A percentile compares a stretch with the other conserved stretches of the same genome.
Conservation (phyloP, 164 flowering plant genomes). For the Nelumbo lutea region DNA sequence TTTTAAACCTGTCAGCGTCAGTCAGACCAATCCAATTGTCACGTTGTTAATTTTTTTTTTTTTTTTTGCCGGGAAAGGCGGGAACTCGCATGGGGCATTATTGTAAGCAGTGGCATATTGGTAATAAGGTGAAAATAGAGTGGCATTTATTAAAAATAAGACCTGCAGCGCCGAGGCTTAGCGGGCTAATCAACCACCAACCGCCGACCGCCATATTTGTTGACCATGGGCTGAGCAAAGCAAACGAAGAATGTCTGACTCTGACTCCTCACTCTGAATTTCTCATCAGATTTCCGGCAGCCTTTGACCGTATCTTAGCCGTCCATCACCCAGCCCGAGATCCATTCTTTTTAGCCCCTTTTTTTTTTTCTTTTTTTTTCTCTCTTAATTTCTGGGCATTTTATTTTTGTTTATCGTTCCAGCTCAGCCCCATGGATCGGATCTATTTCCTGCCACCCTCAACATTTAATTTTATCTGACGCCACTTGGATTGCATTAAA, state of each 20-base stretch:
- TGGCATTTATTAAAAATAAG: no score
- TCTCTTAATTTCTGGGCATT: background rate
- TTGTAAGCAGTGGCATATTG: no score
- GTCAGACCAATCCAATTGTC: no score
- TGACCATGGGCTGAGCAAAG: conserved; percentile 5
- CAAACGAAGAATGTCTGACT: conserved; percentile 7
- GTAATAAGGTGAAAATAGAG: no score
- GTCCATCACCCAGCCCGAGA: conserved; percentile 19
- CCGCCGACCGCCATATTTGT: background rate
- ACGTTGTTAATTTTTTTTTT: no score
- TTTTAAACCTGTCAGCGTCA: no score
- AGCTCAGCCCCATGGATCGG: conserved; percentile 53
- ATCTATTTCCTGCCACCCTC: conserved; percentile 35
- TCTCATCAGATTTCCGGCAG: conserved; percentile 23
- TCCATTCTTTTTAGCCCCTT: conserved; percentile 4
- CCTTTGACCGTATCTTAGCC: conserved; percentile 77
- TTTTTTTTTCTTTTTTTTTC: background rate
- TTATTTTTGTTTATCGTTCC: conserved; percentile 17
- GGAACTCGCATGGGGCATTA: no score
- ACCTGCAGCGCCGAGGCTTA: no score
- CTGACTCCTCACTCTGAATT: conserved; percentile 11
- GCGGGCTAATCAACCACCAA: background rate
- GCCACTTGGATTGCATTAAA: conserved; percentile 15
- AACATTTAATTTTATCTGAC: conserved; percentile 9
- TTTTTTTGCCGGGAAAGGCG: no score